phyloP scores from a whole-genome alignment of 2,329 filamentous ascomycete species.

The Scedosporium aurantiacum region DNA sequence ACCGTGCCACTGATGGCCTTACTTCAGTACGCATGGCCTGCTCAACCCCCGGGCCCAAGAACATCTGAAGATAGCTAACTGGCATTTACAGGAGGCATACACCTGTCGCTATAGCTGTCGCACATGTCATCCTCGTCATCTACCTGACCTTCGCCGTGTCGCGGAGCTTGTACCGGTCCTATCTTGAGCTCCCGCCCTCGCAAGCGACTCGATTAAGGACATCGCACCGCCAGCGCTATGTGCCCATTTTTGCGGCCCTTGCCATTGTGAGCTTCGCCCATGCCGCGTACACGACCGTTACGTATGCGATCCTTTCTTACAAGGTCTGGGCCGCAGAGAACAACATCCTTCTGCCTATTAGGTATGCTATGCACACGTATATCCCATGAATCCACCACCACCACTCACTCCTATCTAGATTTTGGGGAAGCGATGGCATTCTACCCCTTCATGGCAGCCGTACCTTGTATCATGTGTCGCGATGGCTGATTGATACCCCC shows the following conservation, averaged over 20 bases:
- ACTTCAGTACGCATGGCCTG: too few relatives aligned
- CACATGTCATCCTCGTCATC: conserved; percentile 12
- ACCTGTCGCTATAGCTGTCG: conserved; percentile 11
- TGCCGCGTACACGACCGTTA: conserved; percentile 30
- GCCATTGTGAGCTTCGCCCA: conserved; percentile 31
- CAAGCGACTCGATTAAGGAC: conserved; percentile 23
- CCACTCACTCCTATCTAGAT: conserved; percentile 8
- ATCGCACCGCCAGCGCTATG: conserved; percentile 16
- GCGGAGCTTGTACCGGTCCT: conserved; percentile 15
- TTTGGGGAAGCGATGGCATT: conserved; percentile 22
- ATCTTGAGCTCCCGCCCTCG: conserved; percentile 19
- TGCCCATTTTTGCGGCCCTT: conserved; percentile 30
- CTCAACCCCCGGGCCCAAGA: too few relatives aligned
- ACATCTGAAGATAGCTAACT: not conserved
- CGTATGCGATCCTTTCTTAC: conserved; percentile 36
- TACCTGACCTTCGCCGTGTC: conserved; percentile 13
- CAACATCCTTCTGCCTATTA: conserved; percentile 24
- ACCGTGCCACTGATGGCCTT: too few relatives aligned
- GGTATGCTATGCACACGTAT: conserved; percentile 16
- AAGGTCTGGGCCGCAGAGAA: conserved; percentile 34
- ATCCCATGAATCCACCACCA: too few relatives aligned
- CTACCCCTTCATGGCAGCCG: conserved; percentile 20
- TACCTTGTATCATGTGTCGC: conserved; percentile 25
- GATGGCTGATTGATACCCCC: conserved; percentile 43
- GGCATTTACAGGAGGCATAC: conserved; percentile 8